Conservation (phyloP, 2,329 filamentous ascomycete species). For the Exophiala xenobiotica region DNA sequence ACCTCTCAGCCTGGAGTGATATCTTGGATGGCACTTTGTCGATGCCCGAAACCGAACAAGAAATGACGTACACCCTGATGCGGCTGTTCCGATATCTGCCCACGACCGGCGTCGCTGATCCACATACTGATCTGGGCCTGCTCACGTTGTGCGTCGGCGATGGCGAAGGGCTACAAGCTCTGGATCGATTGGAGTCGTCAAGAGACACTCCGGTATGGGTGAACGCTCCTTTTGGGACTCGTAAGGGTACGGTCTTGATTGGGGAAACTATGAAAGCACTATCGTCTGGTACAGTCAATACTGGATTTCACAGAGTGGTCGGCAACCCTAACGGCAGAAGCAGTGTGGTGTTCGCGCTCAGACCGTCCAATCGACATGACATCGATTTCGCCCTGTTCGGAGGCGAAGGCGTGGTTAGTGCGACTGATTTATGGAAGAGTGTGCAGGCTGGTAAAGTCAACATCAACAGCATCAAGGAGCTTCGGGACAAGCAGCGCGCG, state of each 20-base stretch:
- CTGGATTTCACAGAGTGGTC: constrained; percentile 32
- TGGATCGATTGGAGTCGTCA: constrained; percentile 18
- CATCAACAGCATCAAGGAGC: constrained; percentile 41
- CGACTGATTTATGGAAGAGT: constrained; percentile 26
- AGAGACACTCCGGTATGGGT: constrained; percentile 19
- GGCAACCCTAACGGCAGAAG: constrained; percentile 29
- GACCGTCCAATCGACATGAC: constrained; percentile 28
- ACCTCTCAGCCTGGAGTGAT: constrained; percentile 28
- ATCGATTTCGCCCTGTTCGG: constrained; percentile 31
- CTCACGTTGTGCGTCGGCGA: constrained; percentile 34
- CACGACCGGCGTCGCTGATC: constrained; percentile 26
- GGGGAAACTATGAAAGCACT: constrained; percentile 30
- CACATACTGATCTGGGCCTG: constrained; percentile 33
- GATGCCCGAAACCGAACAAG: constrained; percentile 16
- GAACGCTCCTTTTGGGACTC: constrained; percentile 16
- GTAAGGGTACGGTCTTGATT: constrained; percentile 25
- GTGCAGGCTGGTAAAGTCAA: constrained; percentile 31
- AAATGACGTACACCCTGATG: constrained; percentile 29
- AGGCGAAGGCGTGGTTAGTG: constrained; percentile 24
- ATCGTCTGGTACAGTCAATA: constrained; percentile 21
- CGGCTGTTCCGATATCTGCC: constrained; percentile 34
- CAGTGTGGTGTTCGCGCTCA: constrained; percentile 32
- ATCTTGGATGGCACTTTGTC: constrained; percentile 28
- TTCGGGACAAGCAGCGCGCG: constrained; percentile 39
- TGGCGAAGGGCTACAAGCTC: constrained; percentile 30